Evolutionary conservation across 257 asterid genomes (phyloP).

Genomic region (Solanum chmielewskii): DNA sequence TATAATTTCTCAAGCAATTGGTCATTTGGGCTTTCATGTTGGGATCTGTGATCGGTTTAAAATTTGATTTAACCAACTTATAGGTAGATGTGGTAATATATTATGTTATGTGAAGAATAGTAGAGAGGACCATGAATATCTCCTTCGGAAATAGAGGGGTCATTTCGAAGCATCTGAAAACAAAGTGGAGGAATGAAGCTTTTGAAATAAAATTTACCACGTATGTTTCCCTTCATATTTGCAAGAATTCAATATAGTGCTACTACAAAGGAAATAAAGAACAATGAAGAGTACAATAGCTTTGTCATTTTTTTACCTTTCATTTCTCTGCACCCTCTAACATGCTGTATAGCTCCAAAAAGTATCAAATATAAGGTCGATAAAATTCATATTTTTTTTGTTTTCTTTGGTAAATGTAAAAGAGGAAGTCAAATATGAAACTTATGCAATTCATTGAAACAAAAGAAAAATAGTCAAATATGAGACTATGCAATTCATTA

Average conservation of each 20-base stretch:
- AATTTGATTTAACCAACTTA: background rate
- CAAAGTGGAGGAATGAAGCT: background rate
- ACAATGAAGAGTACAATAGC: background rate
- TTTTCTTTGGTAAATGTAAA: background rate
- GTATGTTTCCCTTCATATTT: background rate
- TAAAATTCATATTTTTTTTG: background rate
- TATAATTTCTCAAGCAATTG: background rate
- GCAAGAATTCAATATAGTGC: background rate
- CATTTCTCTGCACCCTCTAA: background rate
- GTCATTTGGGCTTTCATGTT: background rate
- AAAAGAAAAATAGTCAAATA: background rate
- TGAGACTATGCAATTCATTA: background rate
- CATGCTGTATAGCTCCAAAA: background rate
- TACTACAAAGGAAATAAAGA: background rate
- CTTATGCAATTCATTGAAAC: background rate
- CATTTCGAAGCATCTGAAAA: background rate
- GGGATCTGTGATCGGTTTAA: background rate
- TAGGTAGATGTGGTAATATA: background rate
- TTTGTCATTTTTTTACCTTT: background rate
- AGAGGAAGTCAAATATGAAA: background rate
- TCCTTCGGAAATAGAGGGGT: background rate
- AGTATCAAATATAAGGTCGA: background rate
- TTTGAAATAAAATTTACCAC: background rate
- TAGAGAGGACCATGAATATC: background rate
- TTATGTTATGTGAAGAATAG: background rate